Conservation (phyloP, 164 flowering plant species). For the Kingdonia uniflora region DNA sequence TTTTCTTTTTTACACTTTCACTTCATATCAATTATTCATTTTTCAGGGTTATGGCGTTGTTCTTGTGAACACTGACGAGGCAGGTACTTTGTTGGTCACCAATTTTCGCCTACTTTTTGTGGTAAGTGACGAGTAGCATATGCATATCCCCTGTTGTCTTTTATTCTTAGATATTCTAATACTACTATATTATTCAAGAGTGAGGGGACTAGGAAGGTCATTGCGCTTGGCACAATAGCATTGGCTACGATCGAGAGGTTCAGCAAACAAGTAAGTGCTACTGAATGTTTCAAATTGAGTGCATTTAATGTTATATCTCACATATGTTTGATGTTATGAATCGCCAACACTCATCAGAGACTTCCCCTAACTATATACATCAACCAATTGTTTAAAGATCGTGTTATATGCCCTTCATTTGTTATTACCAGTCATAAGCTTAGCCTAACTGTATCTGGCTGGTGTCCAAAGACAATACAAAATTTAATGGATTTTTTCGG, state of each 20-base stretch:
- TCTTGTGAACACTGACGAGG: constrained; percentile 86
- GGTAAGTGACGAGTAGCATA: constrained; percentile 36
- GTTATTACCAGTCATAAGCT: too few species aligned
- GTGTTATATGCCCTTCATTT: too few species aligned
- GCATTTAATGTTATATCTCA: background rate
- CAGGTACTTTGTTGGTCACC: constrained; percentile 84
- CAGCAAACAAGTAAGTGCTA: constrained; percentile 36
- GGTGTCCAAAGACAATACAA: too few species aligned
- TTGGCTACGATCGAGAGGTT: constrained; percentile 89
- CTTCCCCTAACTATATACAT: too few species aligned
- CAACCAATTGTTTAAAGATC: too few species aligned
- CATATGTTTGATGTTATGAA: background rate
- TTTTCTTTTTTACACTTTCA: background rate
- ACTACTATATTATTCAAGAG: constrained; percentile 29
- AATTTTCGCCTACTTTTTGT: constrained; percentile 88
- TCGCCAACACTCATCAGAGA: too few species aligned
- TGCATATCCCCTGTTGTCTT: background rate
- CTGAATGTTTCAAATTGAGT: constrained; percentile 1
- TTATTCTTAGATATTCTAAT: background rate
- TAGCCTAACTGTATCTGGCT: too few species aligned
- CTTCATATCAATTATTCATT: background rate
- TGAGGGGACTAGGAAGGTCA: constrained; percentile 67
- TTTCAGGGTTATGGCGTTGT: constrained; percentile 81
- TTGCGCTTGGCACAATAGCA: constrained; percentile 90
- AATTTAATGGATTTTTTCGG: too few species aligned